Base-by-base conservation (phyloP, 257 asterid genomes). In the Solanum megistacrolobum region DNA sequence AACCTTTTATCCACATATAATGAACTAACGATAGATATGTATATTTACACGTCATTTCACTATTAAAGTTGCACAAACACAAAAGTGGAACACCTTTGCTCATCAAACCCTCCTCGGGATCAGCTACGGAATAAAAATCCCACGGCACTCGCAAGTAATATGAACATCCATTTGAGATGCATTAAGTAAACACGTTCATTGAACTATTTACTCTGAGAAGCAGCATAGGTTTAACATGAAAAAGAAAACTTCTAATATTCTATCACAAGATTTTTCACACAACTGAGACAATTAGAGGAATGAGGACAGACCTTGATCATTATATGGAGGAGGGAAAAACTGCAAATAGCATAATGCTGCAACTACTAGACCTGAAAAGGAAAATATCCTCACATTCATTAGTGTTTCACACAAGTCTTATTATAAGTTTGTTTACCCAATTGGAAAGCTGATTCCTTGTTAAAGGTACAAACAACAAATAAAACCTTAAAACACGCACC, bases 311-410 rank as follows among this genome's bases (percentile, higher is more conserved):
- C 98, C 98, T 25, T 92, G 89, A 12, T 87, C 90, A 34, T 94
- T 96, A 90, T 94, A 92, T 12, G 98, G 98, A 20, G 98, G 96
- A 48, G 97, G 98, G 90, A 94, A 94, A 91, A 96, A 96, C 93
- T 96, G 97, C 96, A 94, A 89, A 90, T 94, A 96, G 95, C 98
- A 96, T 83, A 94, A 86, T 23, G 91, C 89, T 88, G 96, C 95
- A 34, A 94, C 94, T 43, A 91, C 91, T 14, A 91, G 89, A 89
- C 97, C 98, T 96, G 93, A 90, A 78, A 81, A 86, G 58, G 74
- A 82, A 48, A 82, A 29, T 18, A 27, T 29, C 41, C 85, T 82
- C 31, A 18, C 12, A 46, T 82, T 72, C 48, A 16, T 13, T 55
- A 5, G 20, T 74, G 48, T 27, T 41, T 27, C 55, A 73, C 48